phyloP scores from a whole-genome alignment of 129 eudicot genomes.

The Calendula officinalis region DNA sequence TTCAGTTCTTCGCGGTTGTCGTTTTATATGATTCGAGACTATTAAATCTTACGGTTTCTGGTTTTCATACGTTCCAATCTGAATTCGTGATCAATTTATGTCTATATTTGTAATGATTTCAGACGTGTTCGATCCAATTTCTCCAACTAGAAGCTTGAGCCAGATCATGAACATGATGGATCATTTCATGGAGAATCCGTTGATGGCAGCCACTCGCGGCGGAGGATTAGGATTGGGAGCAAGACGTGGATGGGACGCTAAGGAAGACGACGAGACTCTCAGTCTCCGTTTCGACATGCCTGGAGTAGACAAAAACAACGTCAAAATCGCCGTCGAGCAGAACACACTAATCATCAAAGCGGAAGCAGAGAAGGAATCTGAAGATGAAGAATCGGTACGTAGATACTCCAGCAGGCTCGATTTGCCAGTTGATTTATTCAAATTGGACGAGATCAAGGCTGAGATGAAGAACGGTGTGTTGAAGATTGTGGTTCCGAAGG shows the following conservation, averaged over 20 bases:
- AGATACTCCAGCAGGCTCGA: conserved; percentile 61
- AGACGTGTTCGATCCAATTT: conserved; percentile 59
- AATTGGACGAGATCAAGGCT: conserved; percentile 59
- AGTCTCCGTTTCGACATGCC: conserved; percentile 69
- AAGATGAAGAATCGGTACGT: conserved; percentile 35
- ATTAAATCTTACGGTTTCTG: too few species aligned
- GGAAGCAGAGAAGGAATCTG: conserved; percentile 42
- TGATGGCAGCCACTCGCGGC: conserved; percentile 28
- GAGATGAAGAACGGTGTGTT: conserved; percentile 82
- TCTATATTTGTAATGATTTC: not conserved
- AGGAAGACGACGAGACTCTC: conserved; percentile 43
- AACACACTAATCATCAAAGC: conserved; percentile 52
- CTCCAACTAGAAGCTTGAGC: conserved; percentile 52
- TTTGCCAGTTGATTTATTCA: conserved; percentile 41
- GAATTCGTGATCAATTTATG: not conserved
- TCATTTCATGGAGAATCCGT: conserved; percentile 45
- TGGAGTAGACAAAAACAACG: conserved; percentile 66
- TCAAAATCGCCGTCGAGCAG: conserved; percentile 62
- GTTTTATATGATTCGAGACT: too few species aligned
- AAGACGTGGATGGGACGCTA: conserved; percentile 57
- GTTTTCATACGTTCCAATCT: not conserved
- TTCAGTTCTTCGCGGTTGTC: too few species aligned
- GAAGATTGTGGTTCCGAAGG: conserved; percentile 54
- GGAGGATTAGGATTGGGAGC: conserved; percentile 29
- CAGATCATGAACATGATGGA: conserved; percentile 72